Evolutionary conservation across 2,329 filamentous ascomycete genomes (phyloP), one percentile per base, ranked within the genome.

Genomic region (Colletotrichum sp.): DNA sequence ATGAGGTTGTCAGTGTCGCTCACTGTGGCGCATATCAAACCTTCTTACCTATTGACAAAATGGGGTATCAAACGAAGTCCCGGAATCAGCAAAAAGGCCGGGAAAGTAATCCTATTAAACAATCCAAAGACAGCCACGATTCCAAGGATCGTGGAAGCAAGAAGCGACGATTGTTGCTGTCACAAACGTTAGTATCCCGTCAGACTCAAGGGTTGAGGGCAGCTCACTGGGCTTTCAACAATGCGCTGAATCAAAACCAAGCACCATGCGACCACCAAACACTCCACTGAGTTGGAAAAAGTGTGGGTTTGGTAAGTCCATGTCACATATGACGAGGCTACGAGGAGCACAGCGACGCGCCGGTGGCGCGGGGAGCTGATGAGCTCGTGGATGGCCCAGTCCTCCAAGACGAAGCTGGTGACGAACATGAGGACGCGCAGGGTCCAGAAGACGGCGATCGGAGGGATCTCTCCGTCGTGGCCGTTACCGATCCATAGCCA

Each of bases 231-330:
- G 81, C 94, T 92, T 79, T 94, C 93, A 62, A 94, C 89, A 79
- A 99, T 97, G 83, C 96, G 93, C 84, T 95, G 93, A 77, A 98
- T 96, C 84, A 99, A 87, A 64, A 99, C 96, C 84, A 99, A 87
- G 82, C 95, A 96, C 97, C 97, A 99, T 70, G 95, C 92, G 68
- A 99, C 96, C 67, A 96, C 90, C 80, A 99, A 88, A 4, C 97
- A 99, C 87, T 99, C 97, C 79, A 99, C 91, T 77, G 96, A 98
- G 86, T 99, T 99, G 78, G 96, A 99, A 85, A 99, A 99, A 15
- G 97, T 99, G 86, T 99, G 97, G 21, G 95, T 97, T 86, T 99
- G 97, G 86, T 96, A 98, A 60, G 96, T 98, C 96, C 97, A 99
- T 64, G 97, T 99, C 80, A 98, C 96, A 86, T 99, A 99, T 30